Evolutionary conservation across 2,329 filamentous ascomycete species (phyloP), one percentile per base, ranked within the genome.

Genomic region (Zopfia rhizophila): DNA sequence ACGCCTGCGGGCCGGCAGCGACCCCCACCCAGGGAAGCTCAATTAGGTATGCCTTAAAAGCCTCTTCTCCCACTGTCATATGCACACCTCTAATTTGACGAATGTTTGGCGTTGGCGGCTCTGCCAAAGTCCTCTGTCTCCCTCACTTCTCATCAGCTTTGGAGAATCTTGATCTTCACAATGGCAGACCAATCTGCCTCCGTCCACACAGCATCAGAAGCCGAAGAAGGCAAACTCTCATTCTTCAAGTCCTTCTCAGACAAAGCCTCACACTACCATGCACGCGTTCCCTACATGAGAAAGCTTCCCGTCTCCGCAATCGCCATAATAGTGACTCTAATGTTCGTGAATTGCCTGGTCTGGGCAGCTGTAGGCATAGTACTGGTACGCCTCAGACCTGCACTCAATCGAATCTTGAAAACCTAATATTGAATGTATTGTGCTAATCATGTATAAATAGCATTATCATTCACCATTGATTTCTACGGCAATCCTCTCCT

Each of bases 401-500:
- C n/a, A n/a, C n/a, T n/a, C n/a, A n/a, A n/a, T n/a, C n/a, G n/a
- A n/a, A n/a, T n/a, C n/a, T n/a, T n/a, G n/a, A n/a, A n/a, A n/a
- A n/a, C n/a, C n/a, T n/a, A n/a, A n/a, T n/a, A 4, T 4, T 13
- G 3, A 27, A n/a, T 27, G 24, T 10, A 27, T 8, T 10, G 12
- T 3, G 16, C 19, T 38, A 17, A 38, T n/a, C n/a, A n/a, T n/a
- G n/a, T n/a, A n/a, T n/a, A n/a, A 5, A 3, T 18, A 70, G 67
- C 67, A 69, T 40, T 70, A 56, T 32, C 61, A 66, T 48, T 82
- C 79, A 1, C 75, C 79, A 0, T 81, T 97, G 52, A 84, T 92
- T 37, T 89, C 89, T 2, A 87, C 91, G 3, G 90, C 91, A 1
- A 85, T 92, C 2, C 82, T 97, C 1, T 87, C 92, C 18, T 97